Base-by-base conservation (phyloP, 805 yeast genomes). In the Starmerella vaccinii region DNA sequence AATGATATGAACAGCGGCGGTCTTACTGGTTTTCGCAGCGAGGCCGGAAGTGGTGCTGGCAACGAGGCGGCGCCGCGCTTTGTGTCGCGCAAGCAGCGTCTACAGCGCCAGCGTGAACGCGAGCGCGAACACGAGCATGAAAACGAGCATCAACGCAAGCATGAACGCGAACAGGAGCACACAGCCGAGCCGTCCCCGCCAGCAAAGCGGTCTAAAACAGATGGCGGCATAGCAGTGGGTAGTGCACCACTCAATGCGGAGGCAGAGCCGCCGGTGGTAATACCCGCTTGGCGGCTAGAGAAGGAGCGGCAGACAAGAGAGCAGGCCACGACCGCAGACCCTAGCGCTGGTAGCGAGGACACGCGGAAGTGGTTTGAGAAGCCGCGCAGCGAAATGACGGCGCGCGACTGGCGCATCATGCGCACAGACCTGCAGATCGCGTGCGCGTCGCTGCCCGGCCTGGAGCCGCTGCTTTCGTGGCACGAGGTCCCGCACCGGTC, bases 401-500 rank as follows among this genome's bases (percentile, higher is more conserved):
- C 73, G 0, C 71, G 97, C 55, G 97, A 92, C 64, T 90, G 97
- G 97, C 73, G 95, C 51, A 81, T 87, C 30, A 71, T 90, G 64
- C 76, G 75, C 56, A 94, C 86, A 59, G 95, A 89, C 57, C 84
- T 70, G 62, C 76, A 76, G 57, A 85, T 90, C 21, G 33, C 23
- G 16, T 41, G 45, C 18, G 68, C 77, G 0, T 80, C 76, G 56
- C 78, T 79, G 1, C 62, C 64, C 0, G 62, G 63, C 10, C 68
- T 70, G 1, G 68, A 76, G 42, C 96, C 96, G 0, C 63, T 90
- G 45, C 69, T 95, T 51, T 63, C 64, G 6, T 90, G 97, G 97
- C 4, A 19, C 5, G 51, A 50, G 40, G 48, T 55, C 16, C 16
- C 27, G 15, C 13, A 16, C 18, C 12, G 16, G 9, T 26, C 16